Evolutionary conservation across 345 rosid species (phyloP), one percentile per base, ranked within the genome.

Genomic region (Angophora floribunda): DNA sequence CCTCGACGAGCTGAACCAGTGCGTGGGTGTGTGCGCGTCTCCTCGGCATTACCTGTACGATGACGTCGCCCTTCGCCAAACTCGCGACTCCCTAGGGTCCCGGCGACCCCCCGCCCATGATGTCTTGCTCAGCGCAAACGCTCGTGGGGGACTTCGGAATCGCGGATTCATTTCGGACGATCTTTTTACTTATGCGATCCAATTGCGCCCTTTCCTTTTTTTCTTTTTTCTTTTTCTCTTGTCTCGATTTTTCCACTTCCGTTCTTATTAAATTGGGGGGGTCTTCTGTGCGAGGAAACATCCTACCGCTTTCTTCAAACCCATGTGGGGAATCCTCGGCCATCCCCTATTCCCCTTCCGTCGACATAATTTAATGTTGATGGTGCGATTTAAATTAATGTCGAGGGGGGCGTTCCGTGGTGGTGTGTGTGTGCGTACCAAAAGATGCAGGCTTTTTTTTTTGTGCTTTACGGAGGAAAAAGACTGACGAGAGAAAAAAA

Each of bases 251-350:
- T 8, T 36, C 45, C 45, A 22, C 41, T 16, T 15, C 19, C 36
- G 7, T 67, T 59, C 65, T 86, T 45, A 85, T 59, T 36, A 36
- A 79, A 86, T 22, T 50, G 19, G 14, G 82, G 14, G 8, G 82
- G 53, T 55, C 86, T 84, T 51, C 70, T 16, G 44, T 45, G 85
- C 4, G 86, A 90, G 90, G 95, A 93, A 94, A 90, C 94, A 90
- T 91, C 94, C 91, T 67, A 32, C 85, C 57, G 53, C 88, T 86
- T 93, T 90, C 93, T 75, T 26, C 44, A 49, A 49, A 28, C 87
- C 91, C 93, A 92, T 91, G 94, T 93, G 94, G 87, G 28, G 55
- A 67, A 67, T 51, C 88, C 88, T 50, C 84, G 30, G 14, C 13
- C 82, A 86, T 65, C 59, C 67, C 47, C 49, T 16, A 41, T 41